Evolutionary conservation across 139 green algal genomes (phyloP), one percentile per base, ranked within the genome.

Genomic region (Coccomyxa sp.): DNA sequence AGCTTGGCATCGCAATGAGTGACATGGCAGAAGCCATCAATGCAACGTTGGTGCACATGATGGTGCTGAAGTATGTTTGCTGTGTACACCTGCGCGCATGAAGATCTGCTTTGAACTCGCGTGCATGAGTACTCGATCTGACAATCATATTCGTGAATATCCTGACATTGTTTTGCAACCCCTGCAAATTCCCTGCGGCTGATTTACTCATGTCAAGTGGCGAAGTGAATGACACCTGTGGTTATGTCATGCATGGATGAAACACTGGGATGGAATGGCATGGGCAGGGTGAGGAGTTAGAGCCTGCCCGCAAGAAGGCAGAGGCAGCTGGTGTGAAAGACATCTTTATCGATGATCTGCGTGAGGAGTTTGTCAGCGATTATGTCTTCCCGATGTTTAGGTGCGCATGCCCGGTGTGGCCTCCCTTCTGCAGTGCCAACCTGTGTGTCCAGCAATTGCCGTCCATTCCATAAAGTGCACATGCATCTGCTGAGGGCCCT

Each of bases 341-440:
- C 87, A 98, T 99, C 85, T 99, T 94, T 89, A 98, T 98, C 68
- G 95, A 99, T 60, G 97, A 99, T 88, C 82, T 99, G 83, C 90
- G 95, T 11, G 97, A 99, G 89, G 97, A 99, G 89, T 99, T 99
- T 91, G 96, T 99, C 76, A 85, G 89, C 3, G 96, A 99, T 84
- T 99, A 96, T 87, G 95, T 99, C 32, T 99, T 98, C 86, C 97
- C 97, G 80, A 99, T 99, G 95, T 98, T 99, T 90, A 87, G 92
- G 91, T 94, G 81, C 0, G 31, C 38, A 51, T 51, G 28, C 3
- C 7, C 67, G 4, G 7, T 4, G 27, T 31, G 25, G 7, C 67
- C 25, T 7, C 27, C 25, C 3, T n/a, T 27, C 67, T n/a, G 9
- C 67, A 76, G 7, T 3, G 3, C 38, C 7, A 51, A 51, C 7